A percentile compares a stretch with the other conserved stretches of the same genome.
Conservation (phyloP, 257 asterid genomes). For the Apocynum venetum region DNA sequence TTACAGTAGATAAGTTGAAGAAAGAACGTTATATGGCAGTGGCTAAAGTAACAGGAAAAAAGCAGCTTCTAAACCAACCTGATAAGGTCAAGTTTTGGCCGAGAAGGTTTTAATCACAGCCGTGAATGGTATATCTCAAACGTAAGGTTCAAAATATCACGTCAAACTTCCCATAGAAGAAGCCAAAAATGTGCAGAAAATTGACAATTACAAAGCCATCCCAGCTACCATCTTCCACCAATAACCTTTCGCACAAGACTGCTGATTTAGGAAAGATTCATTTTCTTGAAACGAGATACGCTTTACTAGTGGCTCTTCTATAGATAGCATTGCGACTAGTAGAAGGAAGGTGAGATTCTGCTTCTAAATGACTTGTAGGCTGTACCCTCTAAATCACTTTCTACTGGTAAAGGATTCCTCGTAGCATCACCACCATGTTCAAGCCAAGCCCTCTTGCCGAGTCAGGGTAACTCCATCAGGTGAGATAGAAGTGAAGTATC, state of each 20-base stretch:
- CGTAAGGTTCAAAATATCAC: constrained; percentile 13
- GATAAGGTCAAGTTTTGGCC: neutral
- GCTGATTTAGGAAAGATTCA: neutral
- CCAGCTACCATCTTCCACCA: neutral
- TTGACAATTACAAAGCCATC: neutral
- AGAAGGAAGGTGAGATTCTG: neutral
- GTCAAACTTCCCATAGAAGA: neutral
- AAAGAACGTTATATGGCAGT: neutral
- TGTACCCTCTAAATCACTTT: too few relatives aligned
- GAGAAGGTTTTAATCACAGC: constrained; percentile 9
- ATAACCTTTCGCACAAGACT: neutral
- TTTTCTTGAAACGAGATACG: neutral
- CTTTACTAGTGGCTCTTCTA: neutral
- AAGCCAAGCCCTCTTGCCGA: too few relatives aligned
- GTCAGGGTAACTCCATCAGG: neutral
- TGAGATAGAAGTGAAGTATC: neutral
- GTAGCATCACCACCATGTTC: neutral
- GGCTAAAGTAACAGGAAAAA: neutral
- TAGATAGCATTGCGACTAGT: neutral
- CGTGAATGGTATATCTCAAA: constrained; percentile 17
- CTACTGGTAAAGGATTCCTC: neutral
- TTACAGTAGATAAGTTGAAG: too few relatives aligned
- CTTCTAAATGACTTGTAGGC: too few relatives aligned
- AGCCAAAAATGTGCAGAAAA: constrained; percentile 3
- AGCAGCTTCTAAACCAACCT: neutral